Evolutionary conservation across 495 filamentous ascomycete genomes (phyloP).

Genomic region (Aspergillus olivimuriae): DNA sequence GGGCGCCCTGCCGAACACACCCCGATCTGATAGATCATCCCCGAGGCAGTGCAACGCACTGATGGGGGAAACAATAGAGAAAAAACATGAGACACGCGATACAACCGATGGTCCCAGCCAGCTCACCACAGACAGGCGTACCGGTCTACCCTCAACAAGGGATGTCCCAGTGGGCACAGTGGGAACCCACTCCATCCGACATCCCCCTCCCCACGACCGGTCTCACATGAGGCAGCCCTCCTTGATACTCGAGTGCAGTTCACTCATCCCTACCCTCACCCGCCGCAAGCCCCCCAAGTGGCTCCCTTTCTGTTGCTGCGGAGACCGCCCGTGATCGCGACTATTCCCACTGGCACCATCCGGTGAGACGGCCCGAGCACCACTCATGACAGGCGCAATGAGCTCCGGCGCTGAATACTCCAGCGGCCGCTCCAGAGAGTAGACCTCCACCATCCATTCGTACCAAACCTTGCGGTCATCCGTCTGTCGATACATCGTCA

Average conservation of each 20-base stretch:
- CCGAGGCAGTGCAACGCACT: too few relatives aligned
- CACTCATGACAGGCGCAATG: conserved; percentile 28
- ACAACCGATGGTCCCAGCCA: too few relatives aligned
- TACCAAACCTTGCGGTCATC: conserved; percentile 98
- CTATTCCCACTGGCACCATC: conserved; percentile 20
- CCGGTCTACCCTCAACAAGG: too few relatives aligned
- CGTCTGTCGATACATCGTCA: conserved; percentile 91
- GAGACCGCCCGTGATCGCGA: conserved; percentile 14
- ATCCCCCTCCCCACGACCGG: too few relatives aligned
- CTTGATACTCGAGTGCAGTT: conserved; percentile 83
- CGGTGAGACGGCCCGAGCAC: conserved; percentile 25
- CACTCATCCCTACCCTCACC: conserved; percentile 71
- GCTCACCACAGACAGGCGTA: too few relatives aligned
- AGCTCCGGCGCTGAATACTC: conserved; percentile 14
- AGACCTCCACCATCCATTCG: conserved; percentile 92
- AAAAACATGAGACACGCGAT: too few relatives aligned
- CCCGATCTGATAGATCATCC: too few relatives aligned
- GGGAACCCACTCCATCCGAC: not conserved
- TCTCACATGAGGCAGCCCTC: conserved; percentile 84
- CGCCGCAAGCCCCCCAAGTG: conserved; percentile 52
- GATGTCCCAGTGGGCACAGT: not conserved
- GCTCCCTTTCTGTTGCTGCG: conserved; percentile 6
- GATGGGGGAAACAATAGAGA: too few relatives aligned
- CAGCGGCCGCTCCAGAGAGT: conserved; percentile 38
- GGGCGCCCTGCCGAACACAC: too few relatives aligned